Conservation (phyloP, 371 early-diverging fungal genomes). For the Circinella minor region DNA sequence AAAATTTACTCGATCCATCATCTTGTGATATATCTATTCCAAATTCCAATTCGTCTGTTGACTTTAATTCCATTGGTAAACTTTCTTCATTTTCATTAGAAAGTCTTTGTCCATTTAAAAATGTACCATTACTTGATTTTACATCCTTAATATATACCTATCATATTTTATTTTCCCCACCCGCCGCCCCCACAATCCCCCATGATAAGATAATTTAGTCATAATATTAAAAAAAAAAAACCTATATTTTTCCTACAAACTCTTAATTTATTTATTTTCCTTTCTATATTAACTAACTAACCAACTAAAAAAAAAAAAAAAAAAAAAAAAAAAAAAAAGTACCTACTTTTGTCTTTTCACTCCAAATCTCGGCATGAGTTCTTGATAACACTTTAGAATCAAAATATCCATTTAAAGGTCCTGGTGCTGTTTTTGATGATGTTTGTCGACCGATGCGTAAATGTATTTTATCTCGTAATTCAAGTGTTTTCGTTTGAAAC, state of each 20-base stretch:
- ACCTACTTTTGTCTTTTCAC: constrained; percentile 68
- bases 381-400: constrained; percentile 87
- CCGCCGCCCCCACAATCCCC: no score
- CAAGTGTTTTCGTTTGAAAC: constrained; percentile 70
- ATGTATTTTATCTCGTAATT: constrained; percentile 55
- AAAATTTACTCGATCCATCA: constrained; percentile 42
- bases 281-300: not conserved
- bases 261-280: not conserved
- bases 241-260: not conserved
- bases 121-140: constrained; percentile 88
- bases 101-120: constrained; percentile 78
- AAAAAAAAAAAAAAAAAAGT: no score
- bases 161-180: no score
- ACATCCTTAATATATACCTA: constrained; percentile 80
- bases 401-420: constrained; percentile 79
- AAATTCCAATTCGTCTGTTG: constrained; percentile 79
- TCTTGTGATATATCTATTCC: constrained; percentile 87
- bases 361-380: constrained; percentile 85
- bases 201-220: no score
- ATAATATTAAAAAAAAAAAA: no score
- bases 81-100: constrained; percentile 73
- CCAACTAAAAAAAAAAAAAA: no score
- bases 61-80: constrained; percentile 62
- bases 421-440: constrained; percentile 66
- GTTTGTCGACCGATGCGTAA: constrained; percentile 82